These are phyloP conservation scores for Diaporthe citriasiana DNA, from an alignment of 2,329 filamentous ascomycete species.

Conservation along the genomic window DNA sequence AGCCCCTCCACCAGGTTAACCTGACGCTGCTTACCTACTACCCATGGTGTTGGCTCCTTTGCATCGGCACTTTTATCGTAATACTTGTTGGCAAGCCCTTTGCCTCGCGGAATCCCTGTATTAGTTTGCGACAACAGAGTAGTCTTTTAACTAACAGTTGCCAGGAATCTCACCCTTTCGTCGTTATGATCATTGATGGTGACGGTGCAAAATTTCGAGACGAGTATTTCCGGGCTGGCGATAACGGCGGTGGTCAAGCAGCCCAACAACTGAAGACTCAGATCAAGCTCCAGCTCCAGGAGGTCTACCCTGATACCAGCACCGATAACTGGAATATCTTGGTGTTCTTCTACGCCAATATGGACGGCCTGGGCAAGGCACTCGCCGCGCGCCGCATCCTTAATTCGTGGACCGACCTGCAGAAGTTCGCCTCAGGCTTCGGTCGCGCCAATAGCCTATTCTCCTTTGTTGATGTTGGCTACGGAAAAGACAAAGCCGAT, in stretches of 20 bases:
- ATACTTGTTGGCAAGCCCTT: not conserved
- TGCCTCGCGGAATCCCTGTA: too few relatives aligned
- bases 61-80: too few relatives aligned
- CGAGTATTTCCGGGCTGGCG: constrained; percentile 49
- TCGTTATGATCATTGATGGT: constrained; percentile 53
- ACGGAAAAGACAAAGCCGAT: constrained; percentile 53
- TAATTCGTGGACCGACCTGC: constrained; percentile 45
- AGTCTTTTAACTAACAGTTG: not conserved
- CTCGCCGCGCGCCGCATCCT: constrained; percentile 49
- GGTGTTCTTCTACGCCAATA: constrained; percentile 52
- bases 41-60: not conserved
- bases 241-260: constrained; percentile 52
- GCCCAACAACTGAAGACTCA: constrained; percentile 49
- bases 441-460: constrained; percentile 52
- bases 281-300: constrained; percentile 46
- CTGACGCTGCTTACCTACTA: too few relatives aligned
- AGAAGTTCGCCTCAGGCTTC: constrained; percentile 53
- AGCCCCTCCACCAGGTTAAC: not conserved
- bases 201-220: constrained; percentile 54
- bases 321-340: constrained; percentile 52
- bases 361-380: constrained; percentile 51
- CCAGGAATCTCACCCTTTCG: constrained; percentile 52
- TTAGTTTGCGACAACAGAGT: too few relatives aligned
- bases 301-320: constrained; percentile 46
- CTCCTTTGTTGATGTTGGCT: constrained; percentile 53